Percentiles rank a stretch among this genome's conserved stretches.
Evolutionary conservation across 2,329 filamentous ascomycete species (phyloP).

Genomic region (Waltergamsia citrina): DNA sequence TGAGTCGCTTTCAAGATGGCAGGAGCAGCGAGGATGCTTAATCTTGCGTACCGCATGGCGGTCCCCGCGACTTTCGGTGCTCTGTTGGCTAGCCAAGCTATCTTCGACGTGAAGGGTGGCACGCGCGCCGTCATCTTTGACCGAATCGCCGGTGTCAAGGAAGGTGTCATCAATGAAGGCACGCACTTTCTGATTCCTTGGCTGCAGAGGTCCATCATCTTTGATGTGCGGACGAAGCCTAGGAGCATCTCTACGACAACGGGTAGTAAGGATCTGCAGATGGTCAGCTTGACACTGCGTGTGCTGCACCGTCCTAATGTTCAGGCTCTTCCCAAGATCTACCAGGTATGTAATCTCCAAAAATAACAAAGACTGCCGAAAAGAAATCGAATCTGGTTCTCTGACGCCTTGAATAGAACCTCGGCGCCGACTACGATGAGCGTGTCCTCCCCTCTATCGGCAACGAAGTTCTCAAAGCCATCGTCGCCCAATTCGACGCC

Average conservation of each 20-base stretch:
- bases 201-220: constrained; percentile 90
- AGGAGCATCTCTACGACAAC: constrained; percentile 97
- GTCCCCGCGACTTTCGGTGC: constrained; percentile 64
- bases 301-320: constrained; percentile 94
- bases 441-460: constrained; percentile 96
- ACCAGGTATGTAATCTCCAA: constrained; percentile 60
- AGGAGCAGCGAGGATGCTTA: constrained; percentile 41
- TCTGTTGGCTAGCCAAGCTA: constrained; percentile 62
- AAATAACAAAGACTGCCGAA: too few species aligned
- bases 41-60: constrained; percentile 56
- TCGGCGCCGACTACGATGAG: constrained; percentile 97
- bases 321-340: constrained; percentile 88
- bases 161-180: constrained; percentile 86
- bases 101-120: constrained; percentile 97
- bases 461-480: constrained; percentile 98
- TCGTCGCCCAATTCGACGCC: constrained; percentile 97
- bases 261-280: constrained; percentile 97
- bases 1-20: constrained; percentile 4
- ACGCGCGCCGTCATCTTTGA: constrained; percentile 97
- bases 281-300: constrained; percentile 96
- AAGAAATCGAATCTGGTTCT: neutral
- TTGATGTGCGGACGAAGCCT: constrained; percentile 95
- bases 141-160: constrained; percentile 83
- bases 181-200: constrained; percentile 95
- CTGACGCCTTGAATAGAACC: constrained; percentile 52